Evolutionary conservation across 129 eudicot species (phyloP).

Genomic region (Artemisia argyi): DNA sequence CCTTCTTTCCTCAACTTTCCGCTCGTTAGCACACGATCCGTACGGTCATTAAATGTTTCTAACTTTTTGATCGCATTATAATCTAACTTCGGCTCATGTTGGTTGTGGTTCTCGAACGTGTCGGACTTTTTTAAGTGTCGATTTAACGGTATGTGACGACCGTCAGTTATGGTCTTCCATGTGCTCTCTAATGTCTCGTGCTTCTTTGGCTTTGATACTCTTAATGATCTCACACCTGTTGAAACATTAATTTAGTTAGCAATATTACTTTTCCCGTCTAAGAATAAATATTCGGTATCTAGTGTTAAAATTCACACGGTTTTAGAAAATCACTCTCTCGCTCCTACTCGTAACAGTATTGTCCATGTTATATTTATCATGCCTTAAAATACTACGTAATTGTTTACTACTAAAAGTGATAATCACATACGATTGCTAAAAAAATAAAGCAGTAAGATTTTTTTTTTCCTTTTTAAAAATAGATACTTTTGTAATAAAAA

Average conservation of each 20-base stretch:
- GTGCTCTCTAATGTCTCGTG: conserved; percentile 76
- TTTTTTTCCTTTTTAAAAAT: too few species aligned
- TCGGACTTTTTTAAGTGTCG: conserved; percentile 52
- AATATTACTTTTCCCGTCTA: neutral
- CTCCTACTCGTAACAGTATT: too few species aligned
- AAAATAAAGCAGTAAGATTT: too few species aligned
- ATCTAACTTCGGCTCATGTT: conserved; percentile 9
- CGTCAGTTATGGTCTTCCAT: conserved; percentile 74
- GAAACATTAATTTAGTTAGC: neutral
- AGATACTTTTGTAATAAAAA: too few species aligned
- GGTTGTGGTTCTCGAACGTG: conserved; percentile 35
- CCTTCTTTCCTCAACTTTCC: conserved; percentile 62
- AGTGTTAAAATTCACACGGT: neutral
- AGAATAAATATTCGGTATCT: neutral
- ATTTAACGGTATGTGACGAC: conserved; percentile 64
- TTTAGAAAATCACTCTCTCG: too few species aligned
- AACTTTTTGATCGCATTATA: conserved; percentile 27
- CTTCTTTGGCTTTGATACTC: conserved; percentile 47
- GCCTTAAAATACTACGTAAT: too few species aligned
- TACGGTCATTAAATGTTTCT: conserved; percentile 51
- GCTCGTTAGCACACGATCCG: neutral
- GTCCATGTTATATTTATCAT: too few species aligned
- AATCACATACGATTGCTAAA: too few species aligned
- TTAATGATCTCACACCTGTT: conserved; percentile 50
- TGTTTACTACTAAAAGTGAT: too few species aligned